Evolutionary conservation across 2,329 filamentous ascomycete genomes (phyloP), one percentile per base, ranked within the genome.

Genomic region (Phialemonium atrogriseum): DNA sequence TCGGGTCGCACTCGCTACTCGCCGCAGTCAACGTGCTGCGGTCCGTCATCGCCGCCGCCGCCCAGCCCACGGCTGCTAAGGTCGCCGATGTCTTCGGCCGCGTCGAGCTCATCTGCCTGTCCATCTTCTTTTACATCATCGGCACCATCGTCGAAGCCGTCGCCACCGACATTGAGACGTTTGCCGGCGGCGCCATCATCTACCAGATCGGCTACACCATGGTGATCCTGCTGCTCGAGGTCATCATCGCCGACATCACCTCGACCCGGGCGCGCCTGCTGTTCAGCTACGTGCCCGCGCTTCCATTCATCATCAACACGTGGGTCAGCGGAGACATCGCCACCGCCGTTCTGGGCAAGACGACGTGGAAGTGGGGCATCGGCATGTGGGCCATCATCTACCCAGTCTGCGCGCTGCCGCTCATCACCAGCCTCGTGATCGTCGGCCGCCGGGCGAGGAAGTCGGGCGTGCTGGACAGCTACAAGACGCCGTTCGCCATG

Each of bases 311-410:
- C 43, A 69, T 76, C 53, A 79, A 79, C 53, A 74, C 76, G 2
- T 80, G 77, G 76, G 64, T 78, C 4, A 70, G 68, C 39, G 76
- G 76, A 16, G 60, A 78, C 42, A 54, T 80, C 25, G 60, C 69
- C 4, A 36, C 45, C 4, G 56, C 65, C 0, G 70, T 77, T 2
- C 50, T 77, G 2, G 44, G 35, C 1, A 43, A 37, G 10, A 71
- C 68, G 1, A 62, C 54, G 7, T 80, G 77, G 76, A 54, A 63
- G 37, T 79, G 74, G 74, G 76, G 75, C 19, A 64, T 76, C 19
- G 75, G 73, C 43, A 79, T 80, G 73, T 80, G 70, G 60, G 62
- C 59, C 39, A 73, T 80, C 49, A 76, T 79, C 37, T 79, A 73
- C 49, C 66, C 74, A 4, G 62, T 70, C 14, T 73, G 68, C 47